A percentile compares a stretch with the other conserved stretches of the same genome.
Evolutionary conservation across 805 yeast species (phyloP).

Genomic region (Lipomyces spencermartinsiae): DNA sequence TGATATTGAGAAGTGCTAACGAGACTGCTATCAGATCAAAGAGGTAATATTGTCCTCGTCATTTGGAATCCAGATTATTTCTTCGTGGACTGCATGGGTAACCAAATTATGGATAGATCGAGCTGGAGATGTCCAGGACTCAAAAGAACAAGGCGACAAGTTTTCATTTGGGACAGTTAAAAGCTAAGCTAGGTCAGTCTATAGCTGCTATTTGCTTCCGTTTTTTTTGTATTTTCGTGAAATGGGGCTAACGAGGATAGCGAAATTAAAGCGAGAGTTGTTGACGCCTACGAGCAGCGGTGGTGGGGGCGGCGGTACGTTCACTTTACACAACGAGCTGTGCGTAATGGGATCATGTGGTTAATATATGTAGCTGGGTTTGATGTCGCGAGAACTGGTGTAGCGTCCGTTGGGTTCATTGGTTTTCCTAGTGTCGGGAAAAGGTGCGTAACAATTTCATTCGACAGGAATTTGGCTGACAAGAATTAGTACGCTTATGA

Average conservation of each 20-base stretch:
- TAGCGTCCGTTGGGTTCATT: conserved; percentile 94
- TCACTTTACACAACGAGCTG: background rate
- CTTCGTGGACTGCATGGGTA: background rate
- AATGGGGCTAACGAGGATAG: conserved; percentile 45
- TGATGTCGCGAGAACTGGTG: conserved; percentile 99
- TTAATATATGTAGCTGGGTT: conserved; percentile 66
- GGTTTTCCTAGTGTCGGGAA: conserved; percentile 96
- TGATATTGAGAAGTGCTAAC: background rate
- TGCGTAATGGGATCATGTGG: background rate
- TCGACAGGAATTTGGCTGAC: conserved; percentile 52
- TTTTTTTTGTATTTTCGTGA: background rate
- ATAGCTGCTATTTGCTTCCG: background rate
- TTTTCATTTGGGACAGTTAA: conserved; percentile 95
- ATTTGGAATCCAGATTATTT: background rate
- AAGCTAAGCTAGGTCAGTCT: conserved; percentile 72
- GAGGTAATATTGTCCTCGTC: conserved; percentile 37
- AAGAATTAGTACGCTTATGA: conserved; percentile 68
- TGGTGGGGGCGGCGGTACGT: conserved; percentile 80
- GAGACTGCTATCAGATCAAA: conserved; percentile 40
- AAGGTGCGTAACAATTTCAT: conserved; percentile 23
- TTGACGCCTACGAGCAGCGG: conserved; percentile 71
- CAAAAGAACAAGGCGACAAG: conserved; percentile 98
- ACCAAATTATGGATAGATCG: conserved; percentile 27
- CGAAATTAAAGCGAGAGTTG: conserved; percentile 91
- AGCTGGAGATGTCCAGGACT: conserved; percentile 61